A percentile compares a stretch with the other conserved stretches of the same genome.
Conservation (phyloP, 495 filamentous ascomycete species). For the Penicillium roqueforti region DNA sequence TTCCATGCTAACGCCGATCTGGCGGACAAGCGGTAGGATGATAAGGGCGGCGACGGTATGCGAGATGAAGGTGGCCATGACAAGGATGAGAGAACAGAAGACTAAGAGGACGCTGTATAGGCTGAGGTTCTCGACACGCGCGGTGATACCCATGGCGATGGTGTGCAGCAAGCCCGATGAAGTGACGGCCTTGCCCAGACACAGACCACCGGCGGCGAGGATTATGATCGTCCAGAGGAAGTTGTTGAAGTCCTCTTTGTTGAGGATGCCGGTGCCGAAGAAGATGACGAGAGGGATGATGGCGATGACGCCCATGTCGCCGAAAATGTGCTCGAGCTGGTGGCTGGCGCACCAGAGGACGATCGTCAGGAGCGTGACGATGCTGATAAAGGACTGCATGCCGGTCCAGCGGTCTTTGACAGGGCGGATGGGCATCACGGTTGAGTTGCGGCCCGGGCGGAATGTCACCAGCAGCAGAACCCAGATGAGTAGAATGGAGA, state of each 20-base stretch:
- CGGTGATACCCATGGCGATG: constrained; percentile 71
- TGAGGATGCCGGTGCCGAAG: constrained; percentile 95
- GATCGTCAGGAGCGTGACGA: constrained; percentile 84
- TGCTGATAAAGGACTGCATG: constrained; percentile 85
- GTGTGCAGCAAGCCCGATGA: constrained; percentile 90
- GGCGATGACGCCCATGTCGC: constrained; percentile 97
- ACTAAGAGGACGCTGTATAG: constrained; percentile 85
- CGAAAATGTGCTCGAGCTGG: constrained; percentile 80
- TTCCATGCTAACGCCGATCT: constrained; percentile 78
- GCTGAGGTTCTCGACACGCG: constrained; percentile 68
- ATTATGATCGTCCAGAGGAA: constrained; percentile 99
- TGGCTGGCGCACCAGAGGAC: constrained; percentile 88
- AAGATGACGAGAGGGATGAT: constrained; percentile 94
- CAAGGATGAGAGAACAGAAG: constrained; percentile 78
- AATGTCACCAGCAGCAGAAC: constrained; percentile 78
- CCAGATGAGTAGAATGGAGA: constrained; percentile 90
- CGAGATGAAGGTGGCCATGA: constrained; percentile 96
- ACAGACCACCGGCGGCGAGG: constrained; percentile 87
- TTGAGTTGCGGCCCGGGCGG: constrained; percentile 74
- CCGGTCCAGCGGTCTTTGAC: constrained; percentile 85
- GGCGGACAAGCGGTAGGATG: constrained; percentile 81
- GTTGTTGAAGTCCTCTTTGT: constrained; percentile 99
- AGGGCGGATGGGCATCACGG: constrained; percentile 86
- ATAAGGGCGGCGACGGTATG: constrained; percentile 97
- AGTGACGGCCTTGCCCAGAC: constrained; percentile 91